Base-by-base conservation (phyloP, 805 yeast species). In the Kuraishia floccosa region DNA sequence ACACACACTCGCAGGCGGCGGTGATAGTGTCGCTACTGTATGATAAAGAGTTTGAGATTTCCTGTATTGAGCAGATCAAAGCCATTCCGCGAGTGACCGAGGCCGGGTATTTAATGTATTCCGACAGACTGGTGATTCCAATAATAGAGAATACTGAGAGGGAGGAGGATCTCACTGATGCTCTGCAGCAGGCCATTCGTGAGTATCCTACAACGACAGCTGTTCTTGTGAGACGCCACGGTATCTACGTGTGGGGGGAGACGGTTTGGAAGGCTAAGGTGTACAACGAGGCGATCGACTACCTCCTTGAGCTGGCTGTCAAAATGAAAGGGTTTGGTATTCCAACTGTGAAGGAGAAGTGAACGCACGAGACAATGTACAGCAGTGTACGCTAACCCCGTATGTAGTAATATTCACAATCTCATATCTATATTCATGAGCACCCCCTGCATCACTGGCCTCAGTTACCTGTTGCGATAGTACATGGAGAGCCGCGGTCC, bases 231-330 rank as follows among this genome's bases (percentile, higher is more conserved):
- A 71, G 94, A 53, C 66, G 96, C 46, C 97, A 89, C 48, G 97
- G 97, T 1, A 77, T 89, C 27, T 89, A 78, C 49, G 95, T 86
- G n/a, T 89, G 96, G 96, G 96, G 96, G 16, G 84, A 79, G 43
- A 73, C 68, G 17, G 82, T 84, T 9, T 81, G 93, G 82, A 85
- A 87, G 55, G 96, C 96, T 30, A 89, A 89, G 55, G 70, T 89
- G 10, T 80, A 81, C 51, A 86, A 86, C 49, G 97, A 89, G 54
- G 94, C 96, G 12, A 73, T 89, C 36, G 96, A 89, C 47, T 89
- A 87, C 49, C 56, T 89, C 38, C 60, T 89, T 44, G 95, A 83
- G 39, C 54, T 87, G 40, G 94, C 91, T 1, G 69, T 87, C 23
- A 80, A 80, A 48, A 82, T 86, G 94, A 69, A 72, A 40, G 71